Evolutionary conservation across 2,329 filamentous ascomycete species (phyloP).

Genomic region (Penicillium sp.): DNA sequence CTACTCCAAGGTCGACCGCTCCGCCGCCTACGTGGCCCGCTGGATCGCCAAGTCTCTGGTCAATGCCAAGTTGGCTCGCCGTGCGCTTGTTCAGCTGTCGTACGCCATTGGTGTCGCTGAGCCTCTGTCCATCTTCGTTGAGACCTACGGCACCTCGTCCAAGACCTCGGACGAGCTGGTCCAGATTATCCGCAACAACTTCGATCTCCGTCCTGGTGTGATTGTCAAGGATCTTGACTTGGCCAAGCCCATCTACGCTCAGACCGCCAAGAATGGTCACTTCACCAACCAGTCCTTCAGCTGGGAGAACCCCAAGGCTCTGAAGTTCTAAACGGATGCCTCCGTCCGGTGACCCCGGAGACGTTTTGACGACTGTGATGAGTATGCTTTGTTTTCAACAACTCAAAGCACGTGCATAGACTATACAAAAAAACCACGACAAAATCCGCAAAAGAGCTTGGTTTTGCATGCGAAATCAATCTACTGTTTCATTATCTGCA

Average conservation of each 20-base stretch:
- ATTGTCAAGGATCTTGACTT: slow-evolving; percentile 97
- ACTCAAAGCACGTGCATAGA: slow-evolving; percentile 45
- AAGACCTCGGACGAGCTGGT: slow-evolving; percentile 91
- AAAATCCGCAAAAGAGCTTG: slow-evolving; percentile 14
- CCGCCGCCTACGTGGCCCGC: slow-evolving; percentile 91
- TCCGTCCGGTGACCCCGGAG: slow-evolving; percentile 18
- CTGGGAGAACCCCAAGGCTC: slow-evolving; percentile 96
- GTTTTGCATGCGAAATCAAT: slow-evolving; percentile 17
- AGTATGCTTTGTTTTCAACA: slow-evolving; percentile 48
- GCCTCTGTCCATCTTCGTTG: slow-evolving; percentile 95
- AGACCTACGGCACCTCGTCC: slow-evolving; percentile 90
- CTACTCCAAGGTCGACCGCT: slow-evolving; percentile 99
- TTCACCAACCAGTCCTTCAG: slow-evolving; percentile 97
- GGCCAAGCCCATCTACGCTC: slow-evolving; percentile 92
- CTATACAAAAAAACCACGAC: slow-evolving; percentile 23
- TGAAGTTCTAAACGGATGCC: slow-evolving; percentile 67
- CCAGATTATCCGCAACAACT: slow-evolving; percentile 90
- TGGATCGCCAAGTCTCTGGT: slow-evolving; percentile 99
- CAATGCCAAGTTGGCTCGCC: slow-evolving; percentile 78
- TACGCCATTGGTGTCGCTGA: slow-evolving; percentile 99
- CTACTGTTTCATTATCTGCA: slow-evolving; percentile 37
- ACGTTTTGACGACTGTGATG: slow-evolving; percentile 41
- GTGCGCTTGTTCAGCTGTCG: slow-evolving; percentile 92
- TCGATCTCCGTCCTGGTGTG: slow-evolving; percentile 95
- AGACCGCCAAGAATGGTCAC: slow-evolving; percentile 99